A percentile compares a stretch with the other conserved stretches of the same genome.
Conservation (phyloP, 306 rosid genomes). For the Heteromeles arbutifolia region DNA sequence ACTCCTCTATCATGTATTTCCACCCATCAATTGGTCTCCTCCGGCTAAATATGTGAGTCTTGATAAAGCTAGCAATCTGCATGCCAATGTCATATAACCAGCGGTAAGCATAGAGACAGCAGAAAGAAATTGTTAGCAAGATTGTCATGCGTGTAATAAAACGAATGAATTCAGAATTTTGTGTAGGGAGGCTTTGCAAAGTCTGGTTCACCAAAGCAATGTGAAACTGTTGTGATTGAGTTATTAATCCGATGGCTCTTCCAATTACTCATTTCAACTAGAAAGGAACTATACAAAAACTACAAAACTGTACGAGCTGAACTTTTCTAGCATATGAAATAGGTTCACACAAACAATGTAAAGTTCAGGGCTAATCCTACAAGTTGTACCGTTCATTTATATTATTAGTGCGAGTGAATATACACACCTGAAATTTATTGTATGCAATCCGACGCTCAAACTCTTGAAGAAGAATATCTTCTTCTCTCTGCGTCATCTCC, state of each 20-base stretch:
- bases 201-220: not conserved
- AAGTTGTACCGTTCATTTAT: not conserved
- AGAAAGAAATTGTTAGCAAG: not conserved
- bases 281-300: not conserved
- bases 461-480: conserved; percentile 90
- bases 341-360: not conserved
- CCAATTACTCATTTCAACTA: not conserved
- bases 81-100: conserved; percentile 4
- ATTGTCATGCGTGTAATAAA: not conserved
- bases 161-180: not conserved
- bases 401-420: not conserved
- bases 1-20: conserved; percentile 95
- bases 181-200: not conserved
- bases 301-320: not conserved
- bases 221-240: not conserved
- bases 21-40: conserved; percentile 94
- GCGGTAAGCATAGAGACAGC: not conserved
- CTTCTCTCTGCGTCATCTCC: conserved; percentile 98
- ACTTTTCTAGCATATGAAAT: not conserved
- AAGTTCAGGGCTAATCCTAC: not conserved
- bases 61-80: conserved; percentile 97
- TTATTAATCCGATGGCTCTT: not conserved
- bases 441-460: conserved; percentile 87
- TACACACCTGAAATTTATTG: conserved; percentile 82
- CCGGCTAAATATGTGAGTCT: conserved; percentile 89